These are phyloP conservation scores for Pogostemon cablin DNA, from an alignment of 257 asterid genomes.

Conservation along the genomic window DNA sequence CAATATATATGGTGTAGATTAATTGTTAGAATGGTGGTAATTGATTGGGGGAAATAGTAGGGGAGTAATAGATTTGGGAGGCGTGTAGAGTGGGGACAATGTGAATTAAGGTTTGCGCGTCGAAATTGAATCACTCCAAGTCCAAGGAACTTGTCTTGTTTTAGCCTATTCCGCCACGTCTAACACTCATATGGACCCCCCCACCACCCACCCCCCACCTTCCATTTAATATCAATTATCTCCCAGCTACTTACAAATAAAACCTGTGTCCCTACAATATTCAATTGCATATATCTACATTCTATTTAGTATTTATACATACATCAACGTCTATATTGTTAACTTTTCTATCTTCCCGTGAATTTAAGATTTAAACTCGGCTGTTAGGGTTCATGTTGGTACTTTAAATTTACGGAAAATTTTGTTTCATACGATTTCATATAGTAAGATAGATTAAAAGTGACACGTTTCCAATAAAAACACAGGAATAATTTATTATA, in stretches of 20 bases:
- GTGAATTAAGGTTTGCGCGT: constrained; percentile 28
- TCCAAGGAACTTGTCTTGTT: constrained; percentile 24
- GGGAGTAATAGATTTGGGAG: neutral
- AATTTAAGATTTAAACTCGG: too few species aligned
- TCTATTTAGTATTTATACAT: neutral
- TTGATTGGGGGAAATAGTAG: neutral
- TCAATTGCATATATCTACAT: neutral
- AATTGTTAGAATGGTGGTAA: neutral
- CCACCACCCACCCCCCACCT: neutral
- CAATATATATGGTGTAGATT: too few species aligned
- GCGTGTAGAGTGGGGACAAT: constrained; percentile 32
- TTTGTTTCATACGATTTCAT: too few species aligned
- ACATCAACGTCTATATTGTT: neutral
- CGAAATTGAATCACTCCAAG: constrained; percentile 11
- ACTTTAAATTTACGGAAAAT: too few species aligned
- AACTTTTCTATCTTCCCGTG: too few species aligned
- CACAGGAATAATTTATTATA: too few species aligned
- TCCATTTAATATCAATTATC: neutral
- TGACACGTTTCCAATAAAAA: too few species aligned
- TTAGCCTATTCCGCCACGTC: constrained; percentile 4
- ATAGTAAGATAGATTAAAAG: too few species aligned
- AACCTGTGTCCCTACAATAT: constrained; percentile 21
- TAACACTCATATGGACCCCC: neutral
- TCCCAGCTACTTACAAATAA: neutral
- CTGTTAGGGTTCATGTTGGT: too few species aligned